Base-by-base conservation (phyloP, 129 eudicot species). In the Daucus carota region DNA sequence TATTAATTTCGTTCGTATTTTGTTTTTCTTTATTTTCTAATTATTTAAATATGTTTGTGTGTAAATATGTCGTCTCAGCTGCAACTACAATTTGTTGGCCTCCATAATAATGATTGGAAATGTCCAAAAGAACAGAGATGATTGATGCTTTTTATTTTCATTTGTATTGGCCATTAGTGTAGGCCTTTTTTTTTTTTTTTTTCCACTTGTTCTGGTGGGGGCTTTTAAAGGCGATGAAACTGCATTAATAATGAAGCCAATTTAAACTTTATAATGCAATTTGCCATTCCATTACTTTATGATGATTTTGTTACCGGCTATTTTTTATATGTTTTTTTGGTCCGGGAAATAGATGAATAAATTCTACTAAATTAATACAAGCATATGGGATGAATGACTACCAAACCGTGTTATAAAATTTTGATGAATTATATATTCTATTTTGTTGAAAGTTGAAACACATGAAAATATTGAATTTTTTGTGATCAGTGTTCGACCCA, bases 71-170 rank as follows among this genome's bases (percentile, higher is more conserved):
- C 70, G 69, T 62, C 38, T 62, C 20, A 62, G 69, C 20, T 63
- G 38, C 70, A 63, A 60, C 68, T 60, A 11, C 20, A 40, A 40
- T 60, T 60, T 60, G 68, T 60, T 60, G 70, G 22, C 10, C 38
- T 63, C 70, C 70, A 29, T 31, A 14, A 29, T 63, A 63, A 63
- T 63, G 70, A 63, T 63, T 63, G 70, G 38, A 63, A 26, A 28
- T 63, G 70, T 63, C 70, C 70, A 63, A 63, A 63, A 29, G 18
- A 63, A 0, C 29, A 3, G 9, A 28, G 34, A 63, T 63, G 38
- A 63, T 63, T 63, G 20, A 4, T 63, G 13, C 68, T 62, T 62
- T 62, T 29, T 33, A 3, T 62, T 62, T 62, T 63, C 70, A 63
- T 63, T 63, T 29, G 68, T 60, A 12, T 29, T 63, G 18, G 18